Evolutionary conservation across 352 stramenopile species (phyloP).

Genomic region (Phytopythium montanum): DNA sequence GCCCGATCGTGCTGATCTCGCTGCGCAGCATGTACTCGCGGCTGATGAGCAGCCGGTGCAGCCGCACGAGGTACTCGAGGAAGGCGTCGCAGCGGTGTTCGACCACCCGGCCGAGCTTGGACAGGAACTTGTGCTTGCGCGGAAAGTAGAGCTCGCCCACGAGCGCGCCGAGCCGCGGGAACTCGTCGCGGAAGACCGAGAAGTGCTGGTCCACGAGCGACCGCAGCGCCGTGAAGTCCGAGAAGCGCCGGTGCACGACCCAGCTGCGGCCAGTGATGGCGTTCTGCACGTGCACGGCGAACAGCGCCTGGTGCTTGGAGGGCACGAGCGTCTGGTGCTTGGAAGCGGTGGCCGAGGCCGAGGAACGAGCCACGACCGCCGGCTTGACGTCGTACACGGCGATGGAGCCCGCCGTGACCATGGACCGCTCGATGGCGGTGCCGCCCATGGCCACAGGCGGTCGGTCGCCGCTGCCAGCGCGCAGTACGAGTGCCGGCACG

Average conservation of each 20-base stretch:
- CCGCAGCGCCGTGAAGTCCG: conserved; percentile 61
- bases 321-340: conserved; percentile 14
- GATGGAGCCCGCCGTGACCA: conserved; percentile 53
- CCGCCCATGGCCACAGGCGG: conserved; percentile 49
- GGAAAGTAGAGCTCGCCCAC: conserved; percentile 66
- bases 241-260: conserved; percentile 65
- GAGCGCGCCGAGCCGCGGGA: conserved; percentile 38
- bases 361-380: conserved; percentile 24
- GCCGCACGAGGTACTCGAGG: conserved; percentile 54
- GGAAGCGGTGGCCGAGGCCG: conserved; percentile 8
- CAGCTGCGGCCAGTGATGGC: conserved; percentile 65
- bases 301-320: conserved; percentile 37
- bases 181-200: conserved; percentile 44
- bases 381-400: conserved; percentile 61
- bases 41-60: conserved; percentile 64
- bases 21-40: conserved; percentile 47
- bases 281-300: conserved; percentile 67
- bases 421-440: conserved; percentile 59
- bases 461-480: conserved; percentile 26
- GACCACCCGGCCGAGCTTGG: conserved; percentile 45
- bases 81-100: conserved; percentile 64
- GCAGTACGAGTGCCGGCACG: conserved; percentile 41
- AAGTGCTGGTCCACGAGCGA: conserved; percentile 52
- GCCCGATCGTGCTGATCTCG: conserved; percentile 54
- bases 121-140: conserved; percentile 59